Base-by-base conservation (phyloP, 208 protist species). In the Porcisia deanei region DNA sequence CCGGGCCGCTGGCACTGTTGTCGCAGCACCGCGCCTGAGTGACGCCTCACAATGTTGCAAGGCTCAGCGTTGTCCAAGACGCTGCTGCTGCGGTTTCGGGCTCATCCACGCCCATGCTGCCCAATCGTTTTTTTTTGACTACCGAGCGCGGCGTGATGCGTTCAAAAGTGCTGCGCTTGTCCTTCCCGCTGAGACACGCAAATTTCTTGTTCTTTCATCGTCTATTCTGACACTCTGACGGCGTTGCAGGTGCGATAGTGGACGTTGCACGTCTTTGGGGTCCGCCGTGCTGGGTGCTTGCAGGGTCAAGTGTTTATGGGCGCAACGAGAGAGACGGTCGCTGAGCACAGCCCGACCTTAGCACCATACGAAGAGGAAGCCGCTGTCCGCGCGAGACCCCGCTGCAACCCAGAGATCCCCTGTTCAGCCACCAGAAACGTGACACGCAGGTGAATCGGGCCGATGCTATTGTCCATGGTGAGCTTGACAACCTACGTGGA, bases 401-500 rank as follows among this genome's bases (percentile, higher is more conserved):
- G 5, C 37, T 7, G 63, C 63, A 52, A 37, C 30, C 22, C 63
- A 52, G 41, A 22, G n/a, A n/a, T 18, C 63, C 8, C 37, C n/a
- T 37, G 45, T 68, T 52, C 41, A 4, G 30, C 41, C 20, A 37
- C 22, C 12, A 52, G 47, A 52, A 52, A n/a, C 2, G 63, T 43
- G 3, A 30, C 63, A 34, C 39, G 45, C 37, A 37, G 63, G 20
- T 37, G 63, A 16, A 68, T 45, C 16, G 14, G 39, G 41, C 63
- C 41, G 41, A 68, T 52, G 63, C 41, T 68, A 43, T 18, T 68
- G 63, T 30, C 63, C 6, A 52, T 68, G 63, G 63, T 39, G 41
- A 66, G 61, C 37, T 30, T 66, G 37, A 66, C 25, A 22, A 39
- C 4, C 7, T 7, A 45, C 37, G 37, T 45, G 63, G 63, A 52